A percentile compares a stretch with the other conserved stretches of the same genome.
Conservation (phyloP, 176 grass and related monocot species). For the Musa troglodytarum region DNA sequence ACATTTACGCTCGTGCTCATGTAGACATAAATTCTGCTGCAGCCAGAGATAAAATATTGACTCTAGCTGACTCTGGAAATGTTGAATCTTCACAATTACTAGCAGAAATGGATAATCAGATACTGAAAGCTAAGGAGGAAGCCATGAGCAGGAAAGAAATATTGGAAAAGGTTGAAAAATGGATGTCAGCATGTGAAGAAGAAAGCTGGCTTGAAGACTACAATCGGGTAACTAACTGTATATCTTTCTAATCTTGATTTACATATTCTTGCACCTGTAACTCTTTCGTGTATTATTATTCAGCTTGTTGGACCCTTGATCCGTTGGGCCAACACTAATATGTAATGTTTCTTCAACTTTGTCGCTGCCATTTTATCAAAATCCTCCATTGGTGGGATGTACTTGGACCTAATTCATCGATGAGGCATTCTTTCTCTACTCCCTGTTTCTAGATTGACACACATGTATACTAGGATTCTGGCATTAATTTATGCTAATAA, state of each 20-base stretch:
- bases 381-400: too few relatives aligned
- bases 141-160: slow-evolving; percentile 82
- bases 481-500: background rate
- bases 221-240: slow-evolving; percentile 41
- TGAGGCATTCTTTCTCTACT: too few relatives aligned
- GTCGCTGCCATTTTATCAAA: too few relatives aligned
- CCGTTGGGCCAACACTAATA: too few relatives aligned
- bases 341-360: too few relatives aligned
- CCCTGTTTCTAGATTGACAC: too few relatives aligned
- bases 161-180: slow-evolving; percentile 80
- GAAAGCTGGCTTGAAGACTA: slow-evolving; percentile 99
- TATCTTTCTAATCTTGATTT: slow-evolving; percentile 7
- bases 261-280: background rate
- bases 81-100: slow-evolving; percentile 79
- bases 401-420: too few relatives aligned
- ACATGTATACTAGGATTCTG: too few relatives aligned
- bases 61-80: slow-evolving; percentile 58
- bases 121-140: slow-evolving; percentile 83
- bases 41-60: slow-evolving; percentile 66
- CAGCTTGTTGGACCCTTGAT: too few relatives aligned
- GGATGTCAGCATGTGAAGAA: slow-evolving; percentile 90
- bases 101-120: slow-evolving; percentile 70
- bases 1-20: slow-evolving; percentile 72
- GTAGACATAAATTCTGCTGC: slow-evolving; percentile 47
- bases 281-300: too few relatives aligned